Evolutionary conservation across 257 asterid genomes (phyloP), one percentile per base, ranked within the genome.

Genomic region (Penstemon newberryi): DNA sequence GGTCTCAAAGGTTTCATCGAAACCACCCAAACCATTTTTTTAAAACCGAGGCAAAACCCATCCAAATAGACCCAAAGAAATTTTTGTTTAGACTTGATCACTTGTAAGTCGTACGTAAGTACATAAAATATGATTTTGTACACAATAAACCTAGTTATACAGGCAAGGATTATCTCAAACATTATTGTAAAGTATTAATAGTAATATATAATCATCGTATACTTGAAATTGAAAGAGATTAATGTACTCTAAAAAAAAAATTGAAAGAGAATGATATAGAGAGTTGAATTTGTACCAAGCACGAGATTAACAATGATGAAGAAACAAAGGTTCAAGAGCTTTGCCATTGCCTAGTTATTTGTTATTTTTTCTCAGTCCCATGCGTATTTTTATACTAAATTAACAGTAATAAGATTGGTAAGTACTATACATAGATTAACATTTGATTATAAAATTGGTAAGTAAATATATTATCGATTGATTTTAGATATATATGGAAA

Each of bases 231-330:
- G 33, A 25, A 25, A 49, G 18, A 10, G 54, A 46, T 49, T 49
- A 49, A 49, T 49, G 6, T 6, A 19, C n/a, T 11, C 10, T 41
- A 0, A 58, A n/a, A 11, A 3, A 1, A 7, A 3, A 43, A 42
- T 41, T 5, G 6, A 60, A 11, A 4, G 53, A 54, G 60, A 7
- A 38, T 36, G 5, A 8, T 25, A 36, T 57, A 2, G 2, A 37
- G 10, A 8, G 38, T 7, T n/a, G 1, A 47, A 55, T 19, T 43
- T 46, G 49, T 74, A 79, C 84, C 84, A 46, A 68, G 58, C 3
- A 18, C n/a, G 18, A 76, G 5, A 52, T 56, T 69, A n/a, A 69
- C 52, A 50, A 68, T 5, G 55, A 47, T 3, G 55, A 65, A 46
- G 41, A 60, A 6, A 38, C 36, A 47, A 68, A 18, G 67, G 7